Conservation (phyloP, 2,329 filamentous ascomycete species). For the Diaporthe sp. region DNA sequence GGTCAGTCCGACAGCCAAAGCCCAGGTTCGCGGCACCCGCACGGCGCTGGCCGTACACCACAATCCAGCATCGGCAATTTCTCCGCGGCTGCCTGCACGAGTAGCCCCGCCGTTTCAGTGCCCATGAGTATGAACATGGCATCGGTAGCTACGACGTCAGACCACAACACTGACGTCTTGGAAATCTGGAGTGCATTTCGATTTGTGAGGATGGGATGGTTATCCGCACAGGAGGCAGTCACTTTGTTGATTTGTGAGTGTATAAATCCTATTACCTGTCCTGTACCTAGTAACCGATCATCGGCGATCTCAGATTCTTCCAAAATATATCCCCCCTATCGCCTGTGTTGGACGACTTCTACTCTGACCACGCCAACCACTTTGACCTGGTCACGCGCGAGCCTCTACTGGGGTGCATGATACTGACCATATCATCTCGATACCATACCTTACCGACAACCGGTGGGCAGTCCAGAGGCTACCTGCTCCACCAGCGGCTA, state of each 20-base stretch:
- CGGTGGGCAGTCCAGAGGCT: neutral
- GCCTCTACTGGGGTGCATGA: neutral
- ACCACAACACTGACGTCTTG: neutral
- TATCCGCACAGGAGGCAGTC: neutral
- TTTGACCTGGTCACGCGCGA: constrained; percentile 1
- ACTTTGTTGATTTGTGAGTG: neutral
- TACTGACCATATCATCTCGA: neutral
- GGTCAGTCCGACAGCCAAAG: neutral
- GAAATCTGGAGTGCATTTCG: constrained; percentile 2
- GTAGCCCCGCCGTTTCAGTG: neutral
- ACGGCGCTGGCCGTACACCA: neutral
- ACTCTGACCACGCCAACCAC: neutral
- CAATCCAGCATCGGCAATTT: neutral
- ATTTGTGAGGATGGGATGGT: neutral
- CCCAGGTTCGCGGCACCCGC: neutral
- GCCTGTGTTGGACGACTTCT: neutral
- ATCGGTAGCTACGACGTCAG: neutral
- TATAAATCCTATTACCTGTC: neutral
- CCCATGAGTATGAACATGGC: neutral
- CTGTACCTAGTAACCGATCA: too few relatives aligned
- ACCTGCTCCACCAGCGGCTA: neutral
- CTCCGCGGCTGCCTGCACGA: neutral
- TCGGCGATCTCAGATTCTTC: neutral
- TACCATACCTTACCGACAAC: neutral
- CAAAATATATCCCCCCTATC: neutral